phyloP scores from a whole-genome alignment of 441 rosid species.

The Raphanus hybrid region DNA sequence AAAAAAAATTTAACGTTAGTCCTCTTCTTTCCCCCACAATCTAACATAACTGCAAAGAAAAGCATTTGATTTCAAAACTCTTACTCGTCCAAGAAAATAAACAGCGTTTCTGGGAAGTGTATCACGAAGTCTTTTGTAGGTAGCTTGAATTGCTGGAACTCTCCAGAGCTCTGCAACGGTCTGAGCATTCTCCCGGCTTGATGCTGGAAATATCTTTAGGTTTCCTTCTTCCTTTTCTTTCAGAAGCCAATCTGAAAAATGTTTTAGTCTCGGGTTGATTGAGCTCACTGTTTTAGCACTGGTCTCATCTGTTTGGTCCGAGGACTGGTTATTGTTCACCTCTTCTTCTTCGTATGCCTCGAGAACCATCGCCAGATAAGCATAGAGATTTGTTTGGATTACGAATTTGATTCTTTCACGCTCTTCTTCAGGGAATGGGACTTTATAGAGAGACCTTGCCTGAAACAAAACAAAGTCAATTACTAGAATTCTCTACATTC shows the following conservation, averaged over 20 bases:
- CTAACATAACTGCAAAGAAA: background rate
- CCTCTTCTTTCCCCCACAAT: background rate
- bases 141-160: constrained; percentile 67
- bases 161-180: constrained; percentile 60
- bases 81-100: constrained; percentile 73
- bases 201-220: constrained; percentile 63
- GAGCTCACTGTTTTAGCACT: constrained; percentile 49
- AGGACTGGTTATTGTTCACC: constrained; percentile 44
- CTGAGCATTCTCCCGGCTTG: constrained; percentile 59
- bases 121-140: constrained; percentile 61
- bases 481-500: background rate
- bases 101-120: constrained; percentile 63
- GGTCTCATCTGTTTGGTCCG: constrained; percentile 30
- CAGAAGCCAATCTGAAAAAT: constrained; percentile 63
- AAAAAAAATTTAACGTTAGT: background rate
- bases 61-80: constrained; percentile 14
- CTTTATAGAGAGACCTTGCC: constrained; percentile 59
- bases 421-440: constrained; percentile 67
- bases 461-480: constrained; percentile 40
- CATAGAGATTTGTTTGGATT: constrained; percentile 65
- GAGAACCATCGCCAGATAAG: constrained; percentile 58
- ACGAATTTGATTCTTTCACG: constrained; percentile 54
- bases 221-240: constrained; percentile 60
- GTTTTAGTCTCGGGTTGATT: constrained; percentile 51
- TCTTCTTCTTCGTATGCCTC: constrained; percentile 54